Evolutionary conservation across 176 grass and related monocot genomes (phyloP), one percentile per base, ranked within the genome.

Genomic region (Raddia guianensis): DNA sequence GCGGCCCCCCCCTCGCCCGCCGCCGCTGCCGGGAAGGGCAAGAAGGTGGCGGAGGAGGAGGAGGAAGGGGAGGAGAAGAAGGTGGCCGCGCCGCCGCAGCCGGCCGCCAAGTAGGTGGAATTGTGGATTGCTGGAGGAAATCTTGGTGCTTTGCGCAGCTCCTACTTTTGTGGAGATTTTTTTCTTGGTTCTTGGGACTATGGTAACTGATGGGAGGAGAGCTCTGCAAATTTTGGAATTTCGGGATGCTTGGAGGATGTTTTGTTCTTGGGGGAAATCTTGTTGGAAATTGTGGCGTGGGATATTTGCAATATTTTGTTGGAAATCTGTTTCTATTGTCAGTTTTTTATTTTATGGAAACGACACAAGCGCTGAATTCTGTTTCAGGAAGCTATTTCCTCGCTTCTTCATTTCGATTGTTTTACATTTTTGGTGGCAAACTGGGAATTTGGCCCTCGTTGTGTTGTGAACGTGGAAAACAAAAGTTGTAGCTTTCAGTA

Each of bases 81-180:
- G 73, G 68, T 61, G n/a, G 63, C 84, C 37, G 85, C 49, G 21
- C 51, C 80, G 53, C 79, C 83, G 33, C 82, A 89, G 66, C 88
- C 85, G 55, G 77, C 88, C 3, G 88, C 88, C 2, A 97, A 97
- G 93, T 97, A 93, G 70, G 84, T 86, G 3, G 49, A 53, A 53
- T 18, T 68, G 73, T 64, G n/a, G 34, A 32, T 44, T 72, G 10
- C 21, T 48, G 48, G 9, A 64, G 7, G 73, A 16, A 73, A 86
- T 66, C 68, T 60, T 86, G 56, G n/a, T 19, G 33, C 16, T 70
- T 70, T 63, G 32, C 0, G 8, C 46, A 6, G 13, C 3, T 37
- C 14, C 46, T 33, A 40, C 35, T 19, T 85, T 19, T 32, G 49
- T 55, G 57, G 35, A 11, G 19, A 45, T 72, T 61, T 15, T 70